Conservation (phyloP, 306 rosid species). For the Cicer bijugum region DNA sequence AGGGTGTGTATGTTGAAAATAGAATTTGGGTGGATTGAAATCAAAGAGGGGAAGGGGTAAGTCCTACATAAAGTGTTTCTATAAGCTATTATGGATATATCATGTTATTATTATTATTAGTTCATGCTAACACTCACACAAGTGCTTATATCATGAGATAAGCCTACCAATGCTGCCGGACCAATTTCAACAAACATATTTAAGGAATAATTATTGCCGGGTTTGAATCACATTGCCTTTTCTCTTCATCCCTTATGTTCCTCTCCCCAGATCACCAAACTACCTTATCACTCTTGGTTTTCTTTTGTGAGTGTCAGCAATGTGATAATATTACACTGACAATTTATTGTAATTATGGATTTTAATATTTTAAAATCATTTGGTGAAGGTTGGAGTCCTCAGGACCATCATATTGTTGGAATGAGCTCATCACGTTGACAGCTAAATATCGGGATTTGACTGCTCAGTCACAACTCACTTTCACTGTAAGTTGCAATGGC, state of each 20-base stretch:
- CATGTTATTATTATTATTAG: not conserved
- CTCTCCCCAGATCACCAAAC: not conserved
- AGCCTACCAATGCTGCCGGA: not conserved
- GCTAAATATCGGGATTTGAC: constrained; percentile 92
- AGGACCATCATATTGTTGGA: constrained; percentile 81
- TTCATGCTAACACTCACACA: not conserved
- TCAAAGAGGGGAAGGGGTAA: not conserved
- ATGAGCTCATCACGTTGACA: constrained; percentile 81
- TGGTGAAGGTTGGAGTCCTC: constrained; percentile 80
- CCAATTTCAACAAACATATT: constrained; percentile 1
- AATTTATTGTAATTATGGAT: constrained; percentile 12
- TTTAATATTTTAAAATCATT: constrained; percentile 40
- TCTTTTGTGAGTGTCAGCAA: constrained; percentile 3
- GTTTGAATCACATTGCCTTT: not conserved
- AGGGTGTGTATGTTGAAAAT: not conserved
- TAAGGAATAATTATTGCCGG: constrained; percentile 11
- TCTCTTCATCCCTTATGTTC: not conserved
- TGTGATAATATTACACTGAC: not conserved
- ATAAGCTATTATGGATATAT: not conserved
- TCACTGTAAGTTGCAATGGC: constrained; percentile 67
- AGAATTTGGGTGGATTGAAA: not conserved
- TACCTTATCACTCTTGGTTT: not conserved
- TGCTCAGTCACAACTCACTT: constrained; percentile 84
- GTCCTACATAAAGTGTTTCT: not conserved
- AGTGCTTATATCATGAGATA: not conserved